Evolutionary conservation across 2,329 filamentous ascomycete species (phyloP).

Genomic region (Lomentospora prolificans): DNA sequence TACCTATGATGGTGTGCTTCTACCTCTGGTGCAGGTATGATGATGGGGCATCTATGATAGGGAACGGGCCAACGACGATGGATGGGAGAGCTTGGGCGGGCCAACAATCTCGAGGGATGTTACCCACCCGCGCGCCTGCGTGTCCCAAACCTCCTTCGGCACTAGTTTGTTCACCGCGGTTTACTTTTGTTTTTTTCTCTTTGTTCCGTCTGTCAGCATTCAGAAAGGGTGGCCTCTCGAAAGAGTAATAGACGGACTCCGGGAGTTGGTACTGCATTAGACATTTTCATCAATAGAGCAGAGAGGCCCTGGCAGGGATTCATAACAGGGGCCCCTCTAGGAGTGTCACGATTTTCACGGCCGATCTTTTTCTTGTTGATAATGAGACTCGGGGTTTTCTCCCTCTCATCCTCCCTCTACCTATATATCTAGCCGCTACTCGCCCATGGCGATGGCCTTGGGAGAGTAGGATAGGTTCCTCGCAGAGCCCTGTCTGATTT

Average conservation of each 20-base stretch:
- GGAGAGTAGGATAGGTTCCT: neutral
- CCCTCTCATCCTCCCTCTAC: neutral
- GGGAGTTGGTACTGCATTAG: constrained; percentile 22
- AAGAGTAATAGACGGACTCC: constrained; percentile 11
- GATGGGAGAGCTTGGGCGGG: neutral
- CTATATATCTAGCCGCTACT: neutral
- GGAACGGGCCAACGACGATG: neutral
- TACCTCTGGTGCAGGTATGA: neutral
- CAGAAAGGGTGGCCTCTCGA: constrained; percentile 15
- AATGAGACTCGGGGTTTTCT: neutral
- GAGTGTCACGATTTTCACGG: constrained; percentile 10
- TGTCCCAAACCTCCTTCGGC: constrained; percentile 1
- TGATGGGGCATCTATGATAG: neutral
- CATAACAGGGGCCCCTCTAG: constrained; percentile 2
- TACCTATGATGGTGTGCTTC: neutral
- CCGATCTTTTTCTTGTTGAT: constrained; percentile 4
- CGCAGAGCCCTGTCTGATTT: neutral
- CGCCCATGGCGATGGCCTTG: neutral
- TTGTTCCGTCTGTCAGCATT: constrained; percentile 12
- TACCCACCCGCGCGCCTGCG: neutral
- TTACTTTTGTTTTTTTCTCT: constrained; percentile 3
- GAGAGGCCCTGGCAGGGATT: constrained; percentile 7
- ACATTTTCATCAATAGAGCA: constrained; percentile 11
- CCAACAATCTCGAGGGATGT: neutral
- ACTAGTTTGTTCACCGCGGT: constrained; percentile 11